Evolutionary conservation across 208 protist genomes (phyloP).

Genomic region (Zelonia costaricensis): DNA sequence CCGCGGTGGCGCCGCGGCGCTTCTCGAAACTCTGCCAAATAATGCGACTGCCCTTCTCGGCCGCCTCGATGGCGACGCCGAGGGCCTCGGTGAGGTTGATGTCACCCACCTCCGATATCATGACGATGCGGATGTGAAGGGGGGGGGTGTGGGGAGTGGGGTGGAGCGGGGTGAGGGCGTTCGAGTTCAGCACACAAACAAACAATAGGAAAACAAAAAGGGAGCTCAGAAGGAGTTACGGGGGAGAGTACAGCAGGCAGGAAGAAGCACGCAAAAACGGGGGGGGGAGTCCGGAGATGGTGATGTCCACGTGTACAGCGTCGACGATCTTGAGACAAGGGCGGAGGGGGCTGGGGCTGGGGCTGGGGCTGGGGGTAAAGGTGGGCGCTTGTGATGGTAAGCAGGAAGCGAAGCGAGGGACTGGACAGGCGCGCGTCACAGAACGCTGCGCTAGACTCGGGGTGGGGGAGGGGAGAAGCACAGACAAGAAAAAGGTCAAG

Average conservation of each 20-base stretch:
- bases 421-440: no score
- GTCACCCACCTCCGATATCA: slow-evolving; percentile 10
- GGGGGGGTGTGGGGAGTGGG: not conserved
- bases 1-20: slow-evolving; percentile 23
- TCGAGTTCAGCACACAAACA: not conserved
- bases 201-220: slow-evolving; percentile 3
- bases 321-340: no score
- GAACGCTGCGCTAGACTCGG: no score
- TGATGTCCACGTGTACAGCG: no score
- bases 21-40: slow-evolving; percentile 43
- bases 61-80: slow-evolving; percentile 47
- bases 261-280: not conserved
- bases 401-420: no score
- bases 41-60: slow-evolving; percentile 39
- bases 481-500: no score
- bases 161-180: not conserved
- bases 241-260: not conserved
- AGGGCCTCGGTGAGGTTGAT: slow-evolving; percentile 49
- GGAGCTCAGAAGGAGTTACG: not conserved
- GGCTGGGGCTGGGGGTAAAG: no score
- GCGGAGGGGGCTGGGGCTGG: no score
- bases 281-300: no score
- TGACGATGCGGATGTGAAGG: not conserved
- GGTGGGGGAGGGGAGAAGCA: no score
- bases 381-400: no score